Base-by-base conservation (phyloP, 441 rosid genomes). In the Kokia cookei region DNA sequence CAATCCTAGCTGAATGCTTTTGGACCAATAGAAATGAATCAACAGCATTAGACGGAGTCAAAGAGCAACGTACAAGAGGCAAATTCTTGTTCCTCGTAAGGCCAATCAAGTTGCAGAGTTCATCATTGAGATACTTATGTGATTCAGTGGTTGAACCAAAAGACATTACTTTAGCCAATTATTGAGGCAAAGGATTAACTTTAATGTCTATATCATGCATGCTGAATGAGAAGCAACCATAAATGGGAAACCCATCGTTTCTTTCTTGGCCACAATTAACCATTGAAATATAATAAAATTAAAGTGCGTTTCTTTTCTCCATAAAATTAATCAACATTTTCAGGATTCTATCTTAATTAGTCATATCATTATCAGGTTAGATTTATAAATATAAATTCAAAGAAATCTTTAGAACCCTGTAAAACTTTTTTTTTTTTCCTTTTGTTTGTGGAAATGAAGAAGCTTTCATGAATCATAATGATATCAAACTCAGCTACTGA, bases 181-280 rank as follows among this genome's bases (percentile, higher is more conserved):
- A 55, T 70, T 70, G 51, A 37, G 35, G 73, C 63, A 70, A 47
- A 47, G 40, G 61, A 37, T 63, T 73, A 50, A 35, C 24, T 51
- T 73, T 64, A 7, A 24, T 19, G 75, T 66, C 74, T 13, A 12
- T 37, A 72, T 74, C 76, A 67, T 83, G 91, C 85, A 77, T 77
- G 84, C 82, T 83, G 86, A 86, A 67, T 72, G 78, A 79, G 81
- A 83, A 82, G 72, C 75, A 69, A 76, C 75, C 43, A 80, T 47
- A 7, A 7, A 29, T 62, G 43, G 42, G 69, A 73, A 72, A 24
- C 6, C 14, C 22, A 14, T 48, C 29, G 37, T 48, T 27, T 47
- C 14, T 47, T 14, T 71, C 27, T 71, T 58, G 3, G 13, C 22
- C 14, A 43, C 65, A 29, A 11, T 29, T 54, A 32, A n/a, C 60